phyloP scores from a whole-genome alignment of 2,329 filamentous ascomycete species.

The Fusarium gaditjirri region DNA sequence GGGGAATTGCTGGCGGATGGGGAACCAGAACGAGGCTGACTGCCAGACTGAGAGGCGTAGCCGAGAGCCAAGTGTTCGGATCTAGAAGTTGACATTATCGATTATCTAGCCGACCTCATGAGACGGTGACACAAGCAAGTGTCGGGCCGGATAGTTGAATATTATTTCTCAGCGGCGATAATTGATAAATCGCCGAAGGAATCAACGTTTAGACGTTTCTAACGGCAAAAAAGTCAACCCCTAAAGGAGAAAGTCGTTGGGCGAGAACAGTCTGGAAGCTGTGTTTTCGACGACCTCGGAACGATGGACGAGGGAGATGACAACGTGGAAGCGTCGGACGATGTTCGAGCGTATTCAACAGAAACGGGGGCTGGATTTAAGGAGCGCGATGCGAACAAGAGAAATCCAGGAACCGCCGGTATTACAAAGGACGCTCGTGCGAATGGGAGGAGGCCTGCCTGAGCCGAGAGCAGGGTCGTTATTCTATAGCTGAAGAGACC shows the following conservation, averaged over 20 bases:
- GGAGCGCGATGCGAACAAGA: constrained; percentile 45
- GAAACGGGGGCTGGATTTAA: constrained; percentile 41
- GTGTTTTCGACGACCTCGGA: constrained; percentile 16
- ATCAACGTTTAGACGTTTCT: constrained; percentile 36
- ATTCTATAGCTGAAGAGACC: constrained; percentile 33
- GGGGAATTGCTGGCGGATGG: constrained; percentile 85
- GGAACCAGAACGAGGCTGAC: constrained; percentile 78
- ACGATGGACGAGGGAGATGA: constrained; percentile 23
- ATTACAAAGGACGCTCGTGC: constrained; percentile 50
- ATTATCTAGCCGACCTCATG: constrained; percentile 73
- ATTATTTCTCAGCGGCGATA: constrained; percentile 39
- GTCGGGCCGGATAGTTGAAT: constrained; percentile 43
- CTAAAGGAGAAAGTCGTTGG: constrained; percentile 13
- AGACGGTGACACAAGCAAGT: constrained; percentile 43
- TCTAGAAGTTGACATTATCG: constrained; percentile 92
- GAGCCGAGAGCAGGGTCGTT: constrained; percentile 35
- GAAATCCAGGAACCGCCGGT: constrained; percentile 47
- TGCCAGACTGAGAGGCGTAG: constrained; percentile 76
- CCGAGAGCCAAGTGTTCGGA: constrained; percentile 88
- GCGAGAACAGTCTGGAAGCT: constrained; percentile 31
- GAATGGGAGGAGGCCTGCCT: constrained; percentile 38
- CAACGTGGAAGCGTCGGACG: constrained; percentile 32
- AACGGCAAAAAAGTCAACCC: constrained; percentile 29
- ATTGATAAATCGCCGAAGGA: constrained; percentile 19
- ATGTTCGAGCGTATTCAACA: constrained; percentile 37